A percentile compares a stretch with the other conserved stretches of the same genome.
Conservation (phyloP, 306 rosid species). For the Datisca glomerata region DNA sequence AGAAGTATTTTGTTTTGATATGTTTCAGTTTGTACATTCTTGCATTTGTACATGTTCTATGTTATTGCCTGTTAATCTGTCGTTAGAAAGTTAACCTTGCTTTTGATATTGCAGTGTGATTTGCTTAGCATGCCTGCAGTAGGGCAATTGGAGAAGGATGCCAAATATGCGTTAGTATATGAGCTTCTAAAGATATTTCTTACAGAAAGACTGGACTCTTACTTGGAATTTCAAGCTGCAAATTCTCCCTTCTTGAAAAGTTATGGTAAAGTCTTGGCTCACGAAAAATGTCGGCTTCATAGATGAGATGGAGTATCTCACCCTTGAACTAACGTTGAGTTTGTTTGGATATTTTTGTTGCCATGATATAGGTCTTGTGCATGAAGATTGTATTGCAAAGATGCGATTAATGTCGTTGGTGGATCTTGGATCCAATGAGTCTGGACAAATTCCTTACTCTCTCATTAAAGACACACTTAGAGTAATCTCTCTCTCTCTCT, state of each 20-base stretch:
- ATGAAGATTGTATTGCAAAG: constrained; percentile 70
- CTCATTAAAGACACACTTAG: constrained; percentile 56
- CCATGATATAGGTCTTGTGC: constrained; percentile 53
- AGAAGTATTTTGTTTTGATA: background rate
- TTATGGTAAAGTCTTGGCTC: constrained; percentile 41
- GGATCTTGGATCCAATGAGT: constrained; percentile 66
- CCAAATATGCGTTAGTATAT: constrained; percentile 53
- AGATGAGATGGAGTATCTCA: constrained; percentile 1
- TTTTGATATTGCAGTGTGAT: constrained; percentile 59
- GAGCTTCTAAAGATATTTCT: constrained; percentile 77
- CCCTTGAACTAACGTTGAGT: background rate
- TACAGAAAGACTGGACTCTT: constrained; percentile 75
- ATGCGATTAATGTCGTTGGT: constrained; percentile 81
- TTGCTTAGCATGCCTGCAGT: constrained; percentile 75
- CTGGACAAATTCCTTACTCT: constrained; percentile 61
- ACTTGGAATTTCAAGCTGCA: constrained; percentile 64
- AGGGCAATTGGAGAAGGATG: constrained; percentile 84
- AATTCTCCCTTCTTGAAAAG: constrained; percentile 56
- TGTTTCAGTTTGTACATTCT: background rate
- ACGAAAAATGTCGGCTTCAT: background rate
- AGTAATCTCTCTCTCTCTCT: constrained; percentile 28
- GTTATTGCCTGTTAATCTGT: background rate
- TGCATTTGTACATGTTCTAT: background rate
- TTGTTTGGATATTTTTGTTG: constrained; percentile 9
- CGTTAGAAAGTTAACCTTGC: constrained; percentile 5